These are phyloP conservation scores for Xenoacremonium recifei DNA, from an alignment of 2,329 filamentous ascomycete genomes.

Conservation along the genomic window DNA sequence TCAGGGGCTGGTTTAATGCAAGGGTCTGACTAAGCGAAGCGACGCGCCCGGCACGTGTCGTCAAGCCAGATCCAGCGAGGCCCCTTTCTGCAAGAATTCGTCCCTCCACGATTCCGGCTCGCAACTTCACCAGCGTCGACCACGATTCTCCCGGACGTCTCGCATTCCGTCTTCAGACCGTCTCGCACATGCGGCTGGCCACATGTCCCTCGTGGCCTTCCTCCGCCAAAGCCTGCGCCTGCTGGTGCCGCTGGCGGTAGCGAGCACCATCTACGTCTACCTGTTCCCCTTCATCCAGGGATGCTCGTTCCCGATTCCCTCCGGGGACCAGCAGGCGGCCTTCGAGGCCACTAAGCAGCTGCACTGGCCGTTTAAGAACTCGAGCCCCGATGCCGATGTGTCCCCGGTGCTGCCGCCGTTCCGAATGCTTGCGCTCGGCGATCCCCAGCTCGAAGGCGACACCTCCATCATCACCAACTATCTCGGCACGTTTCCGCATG, in stretches of 20 bases:
- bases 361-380: slow-evolving; percentile 38
- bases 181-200: slow-evolving; percentile 37
- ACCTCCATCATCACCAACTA: slow-evolving; percentile 69
- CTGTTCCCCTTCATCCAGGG: slow-evolving; percentile 78
- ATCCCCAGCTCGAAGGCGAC: slow-evolving; percentile 92
- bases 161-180: slow-evolving; percentile 6
- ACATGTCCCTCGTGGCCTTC: slow-evolving; percentile 53
- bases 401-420: slow-evolving; percentile 63
- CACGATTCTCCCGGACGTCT: too few relatives aligned
- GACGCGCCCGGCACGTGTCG: not conserved
- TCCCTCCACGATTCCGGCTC: slow-evolving; percentile 6
- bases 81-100: slow-evolving; percentile 1
- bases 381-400: slow-evolving; percentile 16
- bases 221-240: slow-evolving; percentile 58
- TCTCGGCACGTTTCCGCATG: slow-evolving; percentile 53
- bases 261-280: slow-evolving; percentile 77
- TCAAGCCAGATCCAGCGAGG: not conserved
- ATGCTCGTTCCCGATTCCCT: slow-evolving; percentile 73
- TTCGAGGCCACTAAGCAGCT: slow-evolving; percentile 37
- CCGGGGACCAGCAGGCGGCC: slow-evolving; percentile 30
- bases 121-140: too few relatives aligned
- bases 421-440: slow-evolving; percentile 81
- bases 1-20: too few relatives aligned
- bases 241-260: slow-evolving; percentile 60
- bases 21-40: not conserved